Evolutionary conservation across 2,329 filamentous ascomycete species (phyloP).

Genomic region (Dactylellina drechsleri): DNA sequence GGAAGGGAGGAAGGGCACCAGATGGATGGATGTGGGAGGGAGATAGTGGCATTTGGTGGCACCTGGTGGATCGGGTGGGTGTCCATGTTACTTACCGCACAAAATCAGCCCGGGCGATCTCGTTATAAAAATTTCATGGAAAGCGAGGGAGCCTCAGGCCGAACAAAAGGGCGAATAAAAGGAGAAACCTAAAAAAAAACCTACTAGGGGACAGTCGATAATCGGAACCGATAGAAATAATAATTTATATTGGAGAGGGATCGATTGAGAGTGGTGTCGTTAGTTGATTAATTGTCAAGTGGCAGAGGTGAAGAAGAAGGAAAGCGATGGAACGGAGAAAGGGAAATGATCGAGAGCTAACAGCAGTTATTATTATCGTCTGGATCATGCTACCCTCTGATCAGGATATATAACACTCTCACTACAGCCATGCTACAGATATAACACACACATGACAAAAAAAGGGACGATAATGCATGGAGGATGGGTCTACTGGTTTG

Average conservation of each 20-base stretch:
- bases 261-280: not conserved
- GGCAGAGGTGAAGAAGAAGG: not conserved
- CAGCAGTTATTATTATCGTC: too few species aligned
- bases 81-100: conserved; percentile 13
- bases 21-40: conserved; percentile 8
- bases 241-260: not conserved
- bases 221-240: too few species aligned
- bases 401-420: too few species aligned
- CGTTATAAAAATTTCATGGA: conserved; percentile 22
- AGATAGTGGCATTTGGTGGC: not conserved
- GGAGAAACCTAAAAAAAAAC: not conserved
- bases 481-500: too few species aligned
- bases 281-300: too few species aligned
- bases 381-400: too few species aligned
- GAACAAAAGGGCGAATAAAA: not conserved
- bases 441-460: not conserved
- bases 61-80: conserved; percentile 6
- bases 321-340: conserved; percentile 43
- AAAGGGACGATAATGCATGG: too few species aligned
- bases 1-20: conserved; percentile 2
- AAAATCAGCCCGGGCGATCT: conserved; percentile 24
- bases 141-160: not conserved
- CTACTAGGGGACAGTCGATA: not conserved
- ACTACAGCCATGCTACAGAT: not conserved
- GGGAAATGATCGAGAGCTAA: conserved; percentile 28